Evolutionary conservation across 2,329 filamentous ascomycete genomes (phyloP), one percentile per base, ranked within the genome.

Genomic region (Didymellaceae sp.): DNA sequence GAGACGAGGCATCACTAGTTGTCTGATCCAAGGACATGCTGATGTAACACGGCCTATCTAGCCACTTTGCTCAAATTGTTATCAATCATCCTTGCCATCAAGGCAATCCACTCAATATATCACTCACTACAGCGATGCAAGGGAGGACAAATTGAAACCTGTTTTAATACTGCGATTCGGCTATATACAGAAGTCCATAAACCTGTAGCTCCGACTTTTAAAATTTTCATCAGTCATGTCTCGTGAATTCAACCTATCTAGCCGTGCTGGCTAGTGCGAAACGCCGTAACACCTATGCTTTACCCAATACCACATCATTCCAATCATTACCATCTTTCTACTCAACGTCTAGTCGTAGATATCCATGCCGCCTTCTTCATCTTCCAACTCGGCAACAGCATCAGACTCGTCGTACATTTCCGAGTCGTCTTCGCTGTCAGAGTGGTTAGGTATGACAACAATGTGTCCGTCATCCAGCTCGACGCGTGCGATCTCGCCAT

Each of bases 401-500:
- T 90, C 87, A 2, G 87, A 86, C 9, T 90, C 89, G 52, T 91
- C 87, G 41, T 87, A 77, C 86, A 91, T 87, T 38, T 90, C 87
- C 10, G 83, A 81, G 53, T 91, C 88, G 6, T 87, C 85, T 30
- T 85, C 82, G 59, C 82, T 85, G 28, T 81, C 75, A 33, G 86
- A 85, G 72, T 97, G 94, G 73, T 99, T 97, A 6, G 91, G 80
- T 18, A 94, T 68, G 1, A 99, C 91, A 2, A 85, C 77, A 52
- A 97, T 87, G 72, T 90, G 89, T 35, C 90, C 89, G 57, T 91
- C 85, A 22, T 88, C 82, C 54, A 97, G 80, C 35, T 90, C 86
- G 18, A 97, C 90, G 20, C 83, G 80, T 1, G 94, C 94, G 2
- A 75, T 77, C 77, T 99, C 94, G 33, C 92, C 92, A 60, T 99